Conservation (phyloP, 441 rosid genomes). For the Populus hybrid region DNA sequence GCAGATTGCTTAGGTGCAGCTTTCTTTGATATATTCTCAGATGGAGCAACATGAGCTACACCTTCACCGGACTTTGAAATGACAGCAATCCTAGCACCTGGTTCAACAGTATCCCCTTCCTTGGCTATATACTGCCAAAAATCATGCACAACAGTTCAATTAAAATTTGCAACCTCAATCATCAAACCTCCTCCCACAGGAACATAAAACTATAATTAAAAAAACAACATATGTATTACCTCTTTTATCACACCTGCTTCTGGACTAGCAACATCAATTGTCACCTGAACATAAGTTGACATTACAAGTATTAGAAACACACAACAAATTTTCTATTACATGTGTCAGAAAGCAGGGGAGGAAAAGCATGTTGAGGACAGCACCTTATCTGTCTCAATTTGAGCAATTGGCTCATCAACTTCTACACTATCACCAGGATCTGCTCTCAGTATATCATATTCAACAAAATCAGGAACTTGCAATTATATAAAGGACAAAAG, state of each 20-base stretch:
- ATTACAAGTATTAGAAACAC: slow-evolving; percentile 9
- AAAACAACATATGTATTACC: slow-evolving; percentile 39
- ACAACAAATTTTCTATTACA: not conserved
- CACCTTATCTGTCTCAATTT: slow-evolving; percentile 97
- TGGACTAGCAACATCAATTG: slow-evolving; percentile 91
- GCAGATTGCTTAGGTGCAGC: slow-evolving; percentile 61
- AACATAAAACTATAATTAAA: slow-evolving; percentile 4
- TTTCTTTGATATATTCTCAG: slow-evolving; percentile 52
- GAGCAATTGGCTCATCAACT: slow-evolving; percentile 92
- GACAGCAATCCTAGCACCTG: slow-evolving; percentile 75
- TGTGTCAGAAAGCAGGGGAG: not conserved
- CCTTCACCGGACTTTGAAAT: slow-evolving; percentile 82
- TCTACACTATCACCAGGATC: slow-evolving; percentile 94
- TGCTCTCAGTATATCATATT: slow-evolving; percentile 32
- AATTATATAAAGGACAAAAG: slow-evolving; percentile 3
- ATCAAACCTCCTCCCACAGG: not conserved
- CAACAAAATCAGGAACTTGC: slow-evolving; percentile 15
- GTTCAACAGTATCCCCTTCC: slow-evolving; percentile 98
- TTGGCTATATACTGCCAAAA: slow-evolving; percentile 59
- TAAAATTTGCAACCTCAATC: slow-evolving; percentile 7
- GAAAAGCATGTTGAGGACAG: slow-evolving; percentile 5
- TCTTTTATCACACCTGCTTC: slow-evolving; percentile 85
- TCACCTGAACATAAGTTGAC: slow-evolving; percentile 53
- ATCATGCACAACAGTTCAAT: slow-evolving; percentile 10
- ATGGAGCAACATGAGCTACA: slow-evolving; percentile 74